phyloP scores from a whole-genome alignment of 306 rosid genomes.

The Lathyrus tuberosus region DNA sequence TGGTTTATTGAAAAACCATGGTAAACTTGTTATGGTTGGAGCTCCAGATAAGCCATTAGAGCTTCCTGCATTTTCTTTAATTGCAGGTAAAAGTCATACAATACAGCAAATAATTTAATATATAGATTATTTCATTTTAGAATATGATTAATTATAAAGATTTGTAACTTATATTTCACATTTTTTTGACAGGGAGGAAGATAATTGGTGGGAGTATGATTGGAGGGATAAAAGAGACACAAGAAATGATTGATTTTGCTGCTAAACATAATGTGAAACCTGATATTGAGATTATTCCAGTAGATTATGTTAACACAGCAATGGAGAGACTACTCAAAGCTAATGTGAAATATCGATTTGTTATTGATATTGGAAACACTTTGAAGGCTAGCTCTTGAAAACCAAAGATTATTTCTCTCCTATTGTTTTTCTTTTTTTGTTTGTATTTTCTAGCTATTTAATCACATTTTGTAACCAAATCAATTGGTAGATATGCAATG shows the following conservation, averaged over 20 bases:
- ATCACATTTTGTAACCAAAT: background rate
- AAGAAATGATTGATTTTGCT: constrained; percentile 61
- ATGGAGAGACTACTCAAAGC: constrained; percentile 51
- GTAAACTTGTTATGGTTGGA: constrained; percentile 60
- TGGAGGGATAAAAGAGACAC: constrained; percentile 60
- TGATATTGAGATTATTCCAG: constrained; percentile 50
- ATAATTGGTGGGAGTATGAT: constrained; percentile 42
- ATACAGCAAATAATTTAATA: background rate
- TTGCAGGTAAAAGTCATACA: constrained; percentile 30
- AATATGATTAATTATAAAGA: background rate
- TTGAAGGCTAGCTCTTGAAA: constrained; percentile 34
- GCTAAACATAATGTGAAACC: constrained; percentile 54
- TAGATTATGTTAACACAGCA: constrained; percentile 56
- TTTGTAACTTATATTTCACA: background rate
- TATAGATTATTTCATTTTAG: background rate
- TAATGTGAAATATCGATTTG: constrained; percentile 66
- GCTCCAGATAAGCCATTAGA: constrained; percentile 53
- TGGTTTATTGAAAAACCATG: constrained; percentile 49
- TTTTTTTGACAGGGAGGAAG: constrained; percentile 46
- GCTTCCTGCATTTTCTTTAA: constrained; percentile 42
- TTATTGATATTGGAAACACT: constrained; percentile 53
- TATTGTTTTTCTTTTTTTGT: background rate
- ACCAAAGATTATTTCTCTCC: background rate
- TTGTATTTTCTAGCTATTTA: background rate
- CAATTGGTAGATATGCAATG: too few species aligned